Evolutionary conservation across 2,329 filamentous ascomycete species (phyloP).

Genomic region (Rhinocladiella similis): DNA sequence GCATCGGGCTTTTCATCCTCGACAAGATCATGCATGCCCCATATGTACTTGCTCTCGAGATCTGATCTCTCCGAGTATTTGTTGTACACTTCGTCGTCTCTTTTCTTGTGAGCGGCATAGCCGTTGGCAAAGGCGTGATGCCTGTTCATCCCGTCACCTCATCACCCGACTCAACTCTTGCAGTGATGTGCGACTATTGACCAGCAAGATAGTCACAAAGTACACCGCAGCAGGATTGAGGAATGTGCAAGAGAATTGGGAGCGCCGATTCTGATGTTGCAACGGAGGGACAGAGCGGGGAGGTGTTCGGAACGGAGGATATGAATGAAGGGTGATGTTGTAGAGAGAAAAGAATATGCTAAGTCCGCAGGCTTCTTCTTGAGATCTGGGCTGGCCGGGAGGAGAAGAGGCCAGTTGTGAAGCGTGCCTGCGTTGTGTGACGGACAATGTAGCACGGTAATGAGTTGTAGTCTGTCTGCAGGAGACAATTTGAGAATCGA

Average conservation of each 20-base stretch:
- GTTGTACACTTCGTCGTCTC: constrained; percentile 70
- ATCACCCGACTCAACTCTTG: constrained; percentile 18
- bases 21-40: constrained; percentile 22
- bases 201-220: constrained; percentile 8
- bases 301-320: not conserved
- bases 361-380: not conserved
- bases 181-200: constrained; percentile 5
- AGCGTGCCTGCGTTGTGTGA: not conserved
- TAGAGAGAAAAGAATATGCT: not conserved
- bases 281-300: not conserved
- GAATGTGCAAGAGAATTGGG: not conserved
- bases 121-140: constrained; percentile 85
- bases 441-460: not conserved
- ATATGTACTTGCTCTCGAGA: constrained; percentile 25
- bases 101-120: constrained; percentile 66
- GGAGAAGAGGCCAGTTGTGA: constrained; percentile 1
- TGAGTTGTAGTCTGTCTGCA: not conserved
- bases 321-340: not conserved
- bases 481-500: too few species aligned
- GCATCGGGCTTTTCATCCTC: constrained; percentile 27
- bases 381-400: not conserved
- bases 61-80: constrained; percentile 85
- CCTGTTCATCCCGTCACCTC: constrained; percentile 66
- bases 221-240: not conserved
- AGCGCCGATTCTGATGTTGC: not conserved